Base-by-base conservation (phyloP, 2,329 filamentous ascomycete species). In the Exophiala sp. region DNA sequence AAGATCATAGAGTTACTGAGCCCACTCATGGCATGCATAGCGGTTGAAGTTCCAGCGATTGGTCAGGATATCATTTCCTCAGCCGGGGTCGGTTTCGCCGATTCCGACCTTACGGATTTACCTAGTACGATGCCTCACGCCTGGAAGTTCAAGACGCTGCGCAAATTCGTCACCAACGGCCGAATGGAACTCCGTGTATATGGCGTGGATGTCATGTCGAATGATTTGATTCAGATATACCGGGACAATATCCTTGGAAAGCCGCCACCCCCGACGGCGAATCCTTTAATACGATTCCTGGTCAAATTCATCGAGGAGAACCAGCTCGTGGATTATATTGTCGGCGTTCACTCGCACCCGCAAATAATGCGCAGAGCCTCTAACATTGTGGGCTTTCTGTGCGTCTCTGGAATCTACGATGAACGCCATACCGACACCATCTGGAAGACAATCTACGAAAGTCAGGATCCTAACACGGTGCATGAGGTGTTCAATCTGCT, bases 171-270 rank as follows among this genome's bases (percentile, higher is more conserved):
- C 45, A 81, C 79, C 62, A 91, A 87, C 50, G 84, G 86, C 29
- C 87, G 91, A 62, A 95, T 97, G 88, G 88, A 95, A 63, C 74
- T 96, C 30, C 83, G 91, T 30, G 86, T 94, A 10, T 77, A 81
- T 64, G 88, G 88, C 16, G 82, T 91, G 43, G 78, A 81, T n/a
- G 73, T 73, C 16, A 84, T 96, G 78, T 85, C 86, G 57, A 64
- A 63, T 7, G 82, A 87, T 23, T 74, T 96, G 29, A 77, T 94
- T 7, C 63, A 66, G 0, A 72, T 87, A 19, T 93, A 82, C 75
- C 78, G 76, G 49, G 72, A 72, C 7, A 72, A 78, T 56, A 74
- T 74, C n/a, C 40, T 44, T 13, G 43, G 38, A 27, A 50, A 48
- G 43, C 45, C 75, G 77, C 45, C 75, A 77, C 38, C 47, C 51